Evolutionary conservation across 2,329 filamentous ascomycete genomes (phyloP).

Genomic region (Penicillium oxalicum): DNA sequence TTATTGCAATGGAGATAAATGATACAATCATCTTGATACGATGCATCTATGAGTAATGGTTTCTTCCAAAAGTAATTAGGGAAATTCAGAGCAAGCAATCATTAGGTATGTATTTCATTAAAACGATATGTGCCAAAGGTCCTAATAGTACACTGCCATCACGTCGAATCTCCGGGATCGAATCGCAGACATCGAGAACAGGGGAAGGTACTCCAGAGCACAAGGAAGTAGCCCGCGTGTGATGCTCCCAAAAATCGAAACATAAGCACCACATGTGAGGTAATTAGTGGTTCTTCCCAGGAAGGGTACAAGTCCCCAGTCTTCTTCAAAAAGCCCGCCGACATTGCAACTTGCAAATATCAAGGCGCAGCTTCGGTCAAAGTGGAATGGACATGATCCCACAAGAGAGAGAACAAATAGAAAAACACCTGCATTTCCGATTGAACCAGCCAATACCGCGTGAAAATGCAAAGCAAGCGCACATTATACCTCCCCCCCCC

Average conservation of each 20-base stretch:
- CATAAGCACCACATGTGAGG: no score
- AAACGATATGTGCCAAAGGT: conserved; percentile 6
- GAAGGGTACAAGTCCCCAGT: no score
- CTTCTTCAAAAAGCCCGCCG: no score
- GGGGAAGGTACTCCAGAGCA: conserved; percentile 23
- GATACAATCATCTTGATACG: no score
- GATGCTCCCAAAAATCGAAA: conserved; percentile 17
- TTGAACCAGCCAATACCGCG: conserved; percentile 18
- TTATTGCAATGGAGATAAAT: no score
- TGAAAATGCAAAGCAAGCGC: conserved; percentile 19
- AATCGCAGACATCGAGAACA: conserved; percentile 14
- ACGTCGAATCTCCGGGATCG: conserved; percentile 17
- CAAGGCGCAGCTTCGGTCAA: no score
- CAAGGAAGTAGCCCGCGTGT: conserved; percentile 19
- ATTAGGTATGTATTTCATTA: conserved; percentile 25
- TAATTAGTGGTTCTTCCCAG: no score
- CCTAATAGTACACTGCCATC: conserved; percentile 19
- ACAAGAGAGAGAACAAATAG: neutral
- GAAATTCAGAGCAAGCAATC: neutral
- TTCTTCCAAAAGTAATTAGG: no score
- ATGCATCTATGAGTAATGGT: no score
- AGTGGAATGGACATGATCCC: no score
- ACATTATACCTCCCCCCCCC: neutral
- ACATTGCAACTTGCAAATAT: no score
- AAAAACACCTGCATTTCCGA: neutral